phyloP scores from a whole-genome alignment of 2,329 filamentous ascomycete species.

The Ceratocystis albifundus region DNA sequence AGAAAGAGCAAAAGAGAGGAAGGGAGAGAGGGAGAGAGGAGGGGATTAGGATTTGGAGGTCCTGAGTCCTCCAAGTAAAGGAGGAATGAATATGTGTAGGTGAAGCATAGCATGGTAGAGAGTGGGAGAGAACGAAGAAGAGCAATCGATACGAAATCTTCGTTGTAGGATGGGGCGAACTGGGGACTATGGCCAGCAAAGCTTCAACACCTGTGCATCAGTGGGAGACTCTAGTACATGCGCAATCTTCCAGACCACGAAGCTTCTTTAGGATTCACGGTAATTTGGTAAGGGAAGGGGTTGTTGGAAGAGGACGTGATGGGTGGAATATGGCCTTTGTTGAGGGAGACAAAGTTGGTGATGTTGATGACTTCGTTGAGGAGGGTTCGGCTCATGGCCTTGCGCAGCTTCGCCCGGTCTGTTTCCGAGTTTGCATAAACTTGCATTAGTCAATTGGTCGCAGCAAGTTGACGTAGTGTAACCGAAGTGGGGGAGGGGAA shows the following conservation, averaged over 20 bases:
- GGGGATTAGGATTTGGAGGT: neutral
- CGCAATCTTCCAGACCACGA: conserved; percentile 49
- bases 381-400: conserved; percentile 82
- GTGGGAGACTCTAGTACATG: conserved; percentile 20
- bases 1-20: neutral
- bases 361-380: conserved; percentile 83
- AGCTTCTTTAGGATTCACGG: conserved; percentile 70
- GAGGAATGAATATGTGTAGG: too few species aligned
- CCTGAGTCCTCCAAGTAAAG: neutral
- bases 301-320: conserved; percentile 91
- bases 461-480: conserved; percentile 5
- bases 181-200: neutral
- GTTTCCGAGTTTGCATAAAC: conserved; percentile 9
- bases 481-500: conserved; percentile 4
- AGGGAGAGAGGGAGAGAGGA: too few species aligned
- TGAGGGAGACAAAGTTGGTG: conserved; percentile 69
- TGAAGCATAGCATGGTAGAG: neutral
- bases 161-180: neutral
- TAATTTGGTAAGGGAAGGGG: conserved; percentile 89
- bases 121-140: neutral
- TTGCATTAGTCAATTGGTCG: neutral
- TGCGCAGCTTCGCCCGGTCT: conserved; percentile 81
- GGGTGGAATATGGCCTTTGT: conserved; percentile 93
- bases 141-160: neutral
- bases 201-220: neutral